Conservation (phyloP, 2,329 filamentous ascomycete species). For the Nemania abortiva region DNA sequence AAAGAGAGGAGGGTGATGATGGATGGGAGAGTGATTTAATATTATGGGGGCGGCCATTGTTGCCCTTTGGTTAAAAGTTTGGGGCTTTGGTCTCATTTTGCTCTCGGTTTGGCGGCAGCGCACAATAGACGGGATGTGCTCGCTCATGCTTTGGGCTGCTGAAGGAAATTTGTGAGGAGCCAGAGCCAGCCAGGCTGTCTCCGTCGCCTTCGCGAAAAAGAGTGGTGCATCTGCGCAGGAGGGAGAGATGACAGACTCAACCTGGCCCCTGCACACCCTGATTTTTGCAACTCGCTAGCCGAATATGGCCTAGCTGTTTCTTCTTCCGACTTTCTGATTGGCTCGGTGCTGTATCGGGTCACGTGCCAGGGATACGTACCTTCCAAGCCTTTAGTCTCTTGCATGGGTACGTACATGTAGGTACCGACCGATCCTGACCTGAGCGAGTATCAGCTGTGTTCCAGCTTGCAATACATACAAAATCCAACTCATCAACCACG, state of each 20-base stretch:
- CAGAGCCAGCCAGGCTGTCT: slow-evolving; percentile 45
- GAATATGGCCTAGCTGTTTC: slow-evolving; percentile 14
- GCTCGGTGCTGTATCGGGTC: slow-evolving; percentile 5
- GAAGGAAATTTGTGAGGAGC: slow-evolving; percentile 47
- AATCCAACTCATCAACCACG: slow-evolving; percentile 14
- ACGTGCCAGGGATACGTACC: slow-evolving; percentile 39
- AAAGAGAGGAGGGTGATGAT: slow-evolving; percentile 41
- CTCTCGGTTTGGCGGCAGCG: slow-evolving; percentile 48
- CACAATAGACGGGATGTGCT: slow-evolving; percentile 48
- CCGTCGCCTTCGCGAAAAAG: slow-evolving; percentile 45
- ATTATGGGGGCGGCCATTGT: slow-evolving; percentile 55
- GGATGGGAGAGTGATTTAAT: slow-evolving; percentile 46
- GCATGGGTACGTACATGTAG: background rate
- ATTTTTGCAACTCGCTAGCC: slow-evolving; percentile 30
- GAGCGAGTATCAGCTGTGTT: slow-evolving; percentile 20
- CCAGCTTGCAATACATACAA: slow-evolving; percentile 13
- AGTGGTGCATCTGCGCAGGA: slow-evolving; percentile 40
- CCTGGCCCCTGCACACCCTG: slow-evolving; percentile 37
- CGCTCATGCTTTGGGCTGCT: slow-evolving; percentile 48
- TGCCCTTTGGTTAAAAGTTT: slow-evolving; percentile 50
- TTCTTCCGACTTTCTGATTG: slow-evolving; percentile 22
- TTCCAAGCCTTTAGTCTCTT: slow-evolving; percentile 14
- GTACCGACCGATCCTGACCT: slow-evolving; percentile 7
- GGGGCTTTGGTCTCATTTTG: slow-evolving; percentile 55
- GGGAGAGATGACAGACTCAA: slow-evolving; percentile 39